Evolutionary conservation across 495 filamentous ascomycete species (phyloP), one percentile per base, ranked within the genome.

Genomic region (Xylaria sp.): DNA sequence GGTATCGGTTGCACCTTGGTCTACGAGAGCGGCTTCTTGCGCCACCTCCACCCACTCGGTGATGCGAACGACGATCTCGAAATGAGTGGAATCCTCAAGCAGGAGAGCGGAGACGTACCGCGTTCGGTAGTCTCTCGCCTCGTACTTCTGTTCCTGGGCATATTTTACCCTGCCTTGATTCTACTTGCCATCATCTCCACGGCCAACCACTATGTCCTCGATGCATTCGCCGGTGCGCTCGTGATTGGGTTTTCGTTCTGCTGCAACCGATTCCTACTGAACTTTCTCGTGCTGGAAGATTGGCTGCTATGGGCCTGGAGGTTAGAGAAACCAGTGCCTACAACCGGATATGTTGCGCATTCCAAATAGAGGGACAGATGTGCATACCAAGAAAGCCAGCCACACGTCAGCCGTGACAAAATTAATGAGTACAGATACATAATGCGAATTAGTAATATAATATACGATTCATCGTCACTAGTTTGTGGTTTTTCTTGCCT

Each of bases 181-280:
- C 77, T 93, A 21, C 82, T 86, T 5, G 90, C 90, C 21, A 93
- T 93, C 69, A 82, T 93, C 21, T 88, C 91, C 15, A 93, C 90
- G 0, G 91, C 91, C 43, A 93, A 93, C 74, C 92, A 93, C 75
- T 90, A 90, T 73, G 85, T 92, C 64, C 82, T 93, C 21, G 92
- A 93, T 77, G 91, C 90, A 1, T 84, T 91, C 31, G 91, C 88
- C 2, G 92, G 91, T 12, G 86, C 88, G 5, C 41, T 85, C 8
- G 86, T 91, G 2, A 90, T 89, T 62, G 80, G 73, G 21, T 70
- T 91, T 8, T 87, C 88, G 4, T 90, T 90, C 85, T 72, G 75
- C 62, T 87, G 83, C 69, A 92, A 93, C 72, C 74, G 83, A 6
- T 76, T 89, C 1, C 79, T 93, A 68, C 78, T 91, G 68, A 88